phyloP scores from a whole-genome alignment of 2,329 filamentous ascomycete species.

The Rhytidhysteron rufulum region DNA sequence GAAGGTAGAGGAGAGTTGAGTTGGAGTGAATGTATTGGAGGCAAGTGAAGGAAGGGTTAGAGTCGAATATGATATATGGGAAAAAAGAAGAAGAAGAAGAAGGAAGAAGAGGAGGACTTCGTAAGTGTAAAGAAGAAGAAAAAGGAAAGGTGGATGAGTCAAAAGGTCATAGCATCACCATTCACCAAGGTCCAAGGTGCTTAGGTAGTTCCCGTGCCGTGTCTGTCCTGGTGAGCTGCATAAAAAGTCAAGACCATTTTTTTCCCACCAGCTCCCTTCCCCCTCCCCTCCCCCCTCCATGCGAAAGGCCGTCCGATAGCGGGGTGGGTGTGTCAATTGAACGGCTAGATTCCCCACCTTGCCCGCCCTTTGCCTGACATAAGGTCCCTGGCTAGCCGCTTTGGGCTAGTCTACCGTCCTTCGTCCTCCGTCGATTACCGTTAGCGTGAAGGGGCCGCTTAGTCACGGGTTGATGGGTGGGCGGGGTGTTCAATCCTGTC shows the following conservation, averaged over 20 bases:
- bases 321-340: too few species aligned
- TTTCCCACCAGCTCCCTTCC: too few species aligned
- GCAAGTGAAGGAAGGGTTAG: neutral
- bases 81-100: neutral
- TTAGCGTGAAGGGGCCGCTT: neutral
- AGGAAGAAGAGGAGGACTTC: neutral
- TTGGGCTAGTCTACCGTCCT: neutral
- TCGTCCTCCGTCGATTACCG: neutral
- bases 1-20: neutral
- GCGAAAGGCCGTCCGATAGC: too few species aligned
- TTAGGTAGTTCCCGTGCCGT: too few species aligned
- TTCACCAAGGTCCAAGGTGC: too few species aligned
- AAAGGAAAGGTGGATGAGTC: neutral
- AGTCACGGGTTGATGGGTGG: neutral
- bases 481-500: neutral
- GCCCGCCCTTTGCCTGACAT: too few species aligned
- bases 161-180: neutral
- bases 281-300: too few species aligned
- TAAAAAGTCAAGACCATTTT: too few species aligned
- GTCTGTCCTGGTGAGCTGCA: too few species aligned
- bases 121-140: neutral
- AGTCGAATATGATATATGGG: neutral
- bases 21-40: neutral
- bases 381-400: neutral
- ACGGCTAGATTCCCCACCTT: neutral